Evolutionary conservation across 441 rosid species (phyloP).

Genomic region (Adansonia rubrostipa): DNA sequence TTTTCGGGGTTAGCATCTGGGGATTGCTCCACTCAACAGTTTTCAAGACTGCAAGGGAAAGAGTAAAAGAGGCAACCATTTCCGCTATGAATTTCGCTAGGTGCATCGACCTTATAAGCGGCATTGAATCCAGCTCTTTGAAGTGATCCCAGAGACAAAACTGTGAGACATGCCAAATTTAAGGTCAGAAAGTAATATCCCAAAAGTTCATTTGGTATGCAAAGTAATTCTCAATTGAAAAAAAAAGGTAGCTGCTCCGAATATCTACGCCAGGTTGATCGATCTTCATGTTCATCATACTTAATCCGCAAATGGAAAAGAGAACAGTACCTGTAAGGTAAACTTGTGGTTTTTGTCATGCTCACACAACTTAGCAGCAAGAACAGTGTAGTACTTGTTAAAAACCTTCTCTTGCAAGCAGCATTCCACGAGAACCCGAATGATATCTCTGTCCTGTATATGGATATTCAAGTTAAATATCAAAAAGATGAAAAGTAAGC

Average conservation of each 20-base stretch:
- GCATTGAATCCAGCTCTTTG: constrained; percentile 74
- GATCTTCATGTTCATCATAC: background rate
- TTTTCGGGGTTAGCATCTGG: constrained; percentile 57
- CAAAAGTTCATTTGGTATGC: background rate
- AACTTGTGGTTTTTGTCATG: constrained; percentile 86
- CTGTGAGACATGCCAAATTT: constrained; percentile 43
- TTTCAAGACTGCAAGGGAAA: constrained; percentile 76
- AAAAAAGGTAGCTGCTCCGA: background rate
- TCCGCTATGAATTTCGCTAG: constrained; percentile 83
- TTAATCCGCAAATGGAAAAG: background rate
- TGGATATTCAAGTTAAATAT: background rate
- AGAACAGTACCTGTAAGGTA: constrained; percentile 71
- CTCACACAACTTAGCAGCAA: constrained; percentile 81
- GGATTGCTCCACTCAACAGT: constrained; percentile 60
- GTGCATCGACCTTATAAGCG: constrained; percentile 78
- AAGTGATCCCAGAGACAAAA: constrained; percentile 88
- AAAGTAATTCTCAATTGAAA: background rate
- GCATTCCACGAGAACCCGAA: constrained; percentile 85
- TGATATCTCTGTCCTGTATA: constrained; percentile 82
- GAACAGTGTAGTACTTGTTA: constrained; percentile 77
- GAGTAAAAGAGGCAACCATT: constrained; percentile 69
- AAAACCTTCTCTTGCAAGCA: constrained; percentile 87
- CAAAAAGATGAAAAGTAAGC: background rate
- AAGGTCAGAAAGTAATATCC: background rate
- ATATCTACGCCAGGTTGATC: background rate